Base-by-base conservation (phyloP, 2,329 filamentous ascomycete genomes). In the Rosellinia necatrix region DNA sequence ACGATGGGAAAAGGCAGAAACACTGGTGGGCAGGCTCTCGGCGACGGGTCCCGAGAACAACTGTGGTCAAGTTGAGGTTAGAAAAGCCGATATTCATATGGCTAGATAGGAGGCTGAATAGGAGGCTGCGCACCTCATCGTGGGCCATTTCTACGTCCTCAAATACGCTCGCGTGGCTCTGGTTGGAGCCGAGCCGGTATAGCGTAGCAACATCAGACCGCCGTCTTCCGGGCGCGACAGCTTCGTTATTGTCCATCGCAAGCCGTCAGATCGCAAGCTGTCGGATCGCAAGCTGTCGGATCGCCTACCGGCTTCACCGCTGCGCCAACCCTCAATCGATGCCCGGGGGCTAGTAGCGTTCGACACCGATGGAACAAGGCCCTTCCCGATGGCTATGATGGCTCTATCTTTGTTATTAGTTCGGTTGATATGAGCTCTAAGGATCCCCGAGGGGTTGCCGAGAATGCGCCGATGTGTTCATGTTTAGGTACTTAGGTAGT, bases 91-190 rank as follows among this genome's bases (percentile, higher is more conserved):
- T 47, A 58, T 35, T 29, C 21, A 56, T 40, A 44, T 32, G 21
- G 49, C 17, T 41, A 13, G 24, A n/a, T n/a, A n/a, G n/a, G n/a
- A 19, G 34, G 51, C 15, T n/a, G n/a, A n/a, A n/a, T n/a, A n/a
- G n/a, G 35, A 15, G 25, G 35, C 42, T 8, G 32, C 61, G 17
- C 59, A 94, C 90, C 83, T 97, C 93, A 71, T 96, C 91, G 48
- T 96, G 91, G 17, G 94, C 93, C 94, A 99, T 97, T 72, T 97
- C 93, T n/a, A 97, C 92, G 73, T 96, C 91, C 64, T 91, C 91
- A 66, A 96, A 88, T 65, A 97, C 87, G 74, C 91, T 96, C 30
- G 87, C 80, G 73, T 81, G 85, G 75, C 89, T 91, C 66, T 86
- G 79, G 67, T 90, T 90, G 48, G 87, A 89, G 63, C 80, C 80